Evolutionary conservation across 768 basidiomycete species (phyloP).

Genomic region (Russula ochroleuca): DNA sequence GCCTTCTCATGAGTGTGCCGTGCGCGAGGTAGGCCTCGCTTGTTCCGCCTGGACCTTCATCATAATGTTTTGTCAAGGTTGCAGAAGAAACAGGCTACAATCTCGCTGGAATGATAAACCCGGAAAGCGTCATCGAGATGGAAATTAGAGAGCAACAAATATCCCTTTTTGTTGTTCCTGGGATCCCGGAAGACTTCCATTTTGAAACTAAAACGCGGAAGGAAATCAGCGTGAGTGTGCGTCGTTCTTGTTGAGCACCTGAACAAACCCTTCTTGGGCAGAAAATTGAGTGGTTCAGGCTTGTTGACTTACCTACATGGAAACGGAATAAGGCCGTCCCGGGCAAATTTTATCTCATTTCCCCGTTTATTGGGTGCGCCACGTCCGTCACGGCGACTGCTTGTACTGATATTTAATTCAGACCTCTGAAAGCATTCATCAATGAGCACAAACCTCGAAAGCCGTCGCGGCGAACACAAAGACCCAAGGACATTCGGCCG

Average conservation of each 20-base stretch:
- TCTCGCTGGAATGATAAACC: slow-evolving; percentile 59
- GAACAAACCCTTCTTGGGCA: slow-evolving; percentile 36
- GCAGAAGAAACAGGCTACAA: slow-evolving; percentile 97
- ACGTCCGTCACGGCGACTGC: slow-evolving; percentile 6
- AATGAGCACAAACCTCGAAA: slow-evolving; percentile 56
- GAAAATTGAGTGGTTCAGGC: slow-evolving; percentile 96
- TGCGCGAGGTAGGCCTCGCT: slow-evolving; percentile 69
- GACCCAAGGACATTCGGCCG: slow-evolving; percentile 26
- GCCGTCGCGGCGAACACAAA: slow-evolving; percentile 39
- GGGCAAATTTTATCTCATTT: slow-evolving; percentile 91
- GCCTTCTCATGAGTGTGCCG: slow-evolving; percentile 75
- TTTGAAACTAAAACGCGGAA: slow-evolving; percentile 95
- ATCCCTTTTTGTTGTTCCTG: slow-evolving; percentile 84
- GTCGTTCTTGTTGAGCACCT: slow-evolving; percentile 6
- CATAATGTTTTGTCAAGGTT: slow-evolving; percentile 52
- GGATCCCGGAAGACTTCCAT: slow-evolving; percentile 79
- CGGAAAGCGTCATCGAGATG: slow-evolving; percentile 71
- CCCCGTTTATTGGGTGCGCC: slow-evolving; percentile 82
- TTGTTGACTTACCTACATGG: slow-evolving; percentile 92
- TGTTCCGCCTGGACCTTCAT: background rate
- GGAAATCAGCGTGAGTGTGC: slow-evolving; percentile 84
- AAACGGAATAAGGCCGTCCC: slow-evolving; percentile 62
- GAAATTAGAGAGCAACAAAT: slow-evolving; percentile 88
- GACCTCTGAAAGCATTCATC: slow-evolving; percentile 64
- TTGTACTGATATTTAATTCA: slow-evolving; percentile 31